Conservation (phyloP, 176 grass and related monocot species). For the Rhynchospora pubera region DNA sequence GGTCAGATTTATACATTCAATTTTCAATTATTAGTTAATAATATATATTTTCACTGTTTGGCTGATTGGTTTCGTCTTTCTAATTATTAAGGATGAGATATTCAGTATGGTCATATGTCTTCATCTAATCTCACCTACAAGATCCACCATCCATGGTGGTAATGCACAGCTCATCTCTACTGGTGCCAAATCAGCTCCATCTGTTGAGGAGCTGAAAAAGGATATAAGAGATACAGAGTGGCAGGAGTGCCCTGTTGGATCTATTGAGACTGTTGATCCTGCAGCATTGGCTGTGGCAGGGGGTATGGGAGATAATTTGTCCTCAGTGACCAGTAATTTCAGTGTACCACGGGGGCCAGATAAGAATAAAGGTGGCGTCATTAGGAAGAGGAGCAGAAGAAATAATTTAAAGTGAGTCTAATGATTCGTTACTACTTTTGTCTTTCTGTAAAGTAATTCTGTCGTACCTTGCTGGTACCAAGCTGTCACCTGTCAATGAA, state of each 20-base stretch:
- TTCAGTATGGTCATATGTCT: neutral
- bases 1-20: neutral
- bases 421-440: neutral
- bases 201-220: constrained; percentile 1
- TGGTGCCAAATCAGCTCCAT: neutral
- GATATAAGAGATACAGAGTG: neutral
- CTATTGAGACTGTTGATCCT: neutral
- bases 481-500: neutral
- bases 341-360: neutral
- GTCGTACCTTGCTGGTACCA: neutral
- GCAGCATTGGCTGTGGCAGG: neutral
- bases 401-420: neutral
- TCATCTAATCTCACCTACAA: neutral
- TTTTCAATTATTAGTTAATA: neutral
- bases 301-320: neutral
- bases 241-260: constrained; percentile 23
- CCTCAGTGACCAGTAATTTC: neutral
- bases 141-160: neutral
- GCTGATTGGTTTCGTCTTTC: neutral
- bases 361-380: neutral
- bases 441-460: neutral
- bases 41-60: neutral
- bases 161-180: neutral
- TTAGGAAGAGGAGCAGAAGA: neutral
- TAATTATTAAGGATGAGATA: neutral